A percentile compares a stretch with the other conserved stretches of the same genome.
phyloP scores from a whole-genome alignment of 2,329 filamentous ascomycete genomes.

The Colletotrichum tofieldiae region DNA sequence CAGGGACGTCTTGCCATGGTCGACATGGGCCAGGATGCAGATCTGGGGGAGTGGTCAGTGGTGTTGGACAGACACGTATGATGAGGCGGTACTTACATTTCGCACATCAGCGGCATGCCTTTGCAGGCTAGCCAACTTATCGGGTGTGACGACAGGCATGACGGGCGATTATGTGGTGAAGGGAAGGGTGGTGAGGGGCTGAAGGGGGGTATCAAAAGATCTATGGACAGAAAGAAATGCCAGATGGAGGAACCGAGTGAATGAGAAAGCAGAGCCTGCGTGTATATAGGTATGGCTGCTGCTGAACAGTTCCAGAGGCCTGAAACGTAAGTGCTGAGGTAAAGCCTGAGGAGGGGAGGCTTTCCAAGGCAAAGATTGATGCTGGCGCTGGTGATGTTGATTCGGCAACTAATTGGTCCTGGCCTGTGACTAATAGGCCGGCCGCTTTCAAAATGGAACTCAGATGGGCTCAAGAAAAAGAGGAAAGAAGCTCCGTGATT shows the following conservation, averaged over 20 bases:
- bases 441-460: not conserved
- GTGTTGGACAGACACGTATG: constrained; percentile 41
- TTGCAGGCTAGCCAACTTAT: constrained; percentile 93
- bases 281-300: not conserved
- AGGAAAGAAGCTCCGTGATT: constrained; percentile 23
- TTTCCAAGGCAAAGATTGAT: not conserved
- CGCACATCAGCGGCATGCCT: constrained; percentile 89
- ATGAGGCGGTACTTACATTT: constrained; percentile 76
- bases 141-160: constrained; percentile 94
- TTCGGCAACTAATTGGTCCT: constrained; percentile 22
- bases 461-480: constrained; percentile 6
- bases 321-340: not conserved
- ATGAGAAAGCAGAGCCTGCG: not conserved
- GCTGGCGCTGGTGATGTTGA: constrained; percentile 18
- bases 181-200: constrained; percentile 6
- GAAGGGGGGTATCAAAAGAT: constrained; percentile 39
- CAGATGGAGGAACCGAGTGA: constrained; percentile 10
- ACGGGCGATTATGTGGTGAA: not conserved
- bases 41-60: constrained; percentile 70
- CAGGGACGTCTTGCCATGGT: constrained; percentile 98
- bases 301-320: not conserved
- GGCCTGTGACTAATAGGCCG: constrained; percentile 38
- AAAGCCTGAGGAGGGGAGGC: not conserved
- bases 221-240: constrained; percentile 38
- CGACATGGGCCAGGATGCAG: constrained; percentile 95